Evolutionary conservation across 2,329 filamentous ascomycete species (phyloP).

Genomic region (Penicillium thymicola): DNA sequence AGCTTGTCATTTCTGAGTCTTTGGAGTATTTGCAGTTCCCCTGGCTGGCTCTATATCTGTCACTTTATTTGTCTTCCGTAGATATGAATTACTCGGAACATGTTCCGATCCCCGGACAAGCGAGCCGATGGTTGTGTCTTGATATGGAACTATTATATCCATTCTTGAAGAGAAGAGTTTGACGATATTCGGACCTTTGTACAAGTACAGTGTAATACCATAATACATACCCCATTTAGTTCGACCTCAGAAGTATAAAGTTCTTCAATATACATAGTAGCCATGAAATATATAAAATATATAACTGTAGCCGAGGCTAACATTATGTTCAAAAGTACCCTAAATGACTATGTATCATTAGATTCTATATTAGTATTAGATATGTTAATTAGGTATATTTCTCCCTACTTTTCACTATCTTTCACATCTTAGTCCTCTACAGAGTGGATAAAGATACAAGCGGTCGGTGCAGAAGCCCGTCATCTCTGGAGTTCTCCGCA

Average conservation of each 20-base stretch:
- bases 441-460: constrained; percentile 14
- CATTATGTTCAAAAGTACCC: not conserved
- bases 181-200: not conserved
- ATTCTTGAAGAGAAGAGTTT: not conserved
- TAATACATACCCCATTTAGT: too few relatives aligned
- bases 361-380: not conserved
- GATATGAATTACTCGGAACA: not conserved
- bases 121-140: not conserved
- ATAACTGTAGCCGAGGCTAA: not conserved
- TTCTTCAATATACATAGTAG: too few relatives aligned
- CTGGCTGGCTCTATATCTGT: not conserved
- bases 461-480: constrained; percentile 6
- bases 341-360: too few relatives aligned
- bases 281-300: too few relatives aligned
- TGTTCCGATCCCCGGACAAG: constrained; percentile 1
- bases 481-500: constrained; percentile 25
- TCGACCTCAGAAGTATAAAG: not conserved
- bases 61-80: not conserved
- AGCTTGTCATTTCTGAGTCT: not conserved
- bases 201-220: not conserved
- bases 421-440: not conserved
- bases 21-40: not conserved
- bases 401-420: not conserved
- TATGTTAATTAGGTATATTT: not conserved
- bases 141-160: not conserved